Evolutionary conservation across 805 yeast genomes (phyloP), one percentile per base, ranked within the genome.

Genomic region (Lipomyces lipofer): DNA sequence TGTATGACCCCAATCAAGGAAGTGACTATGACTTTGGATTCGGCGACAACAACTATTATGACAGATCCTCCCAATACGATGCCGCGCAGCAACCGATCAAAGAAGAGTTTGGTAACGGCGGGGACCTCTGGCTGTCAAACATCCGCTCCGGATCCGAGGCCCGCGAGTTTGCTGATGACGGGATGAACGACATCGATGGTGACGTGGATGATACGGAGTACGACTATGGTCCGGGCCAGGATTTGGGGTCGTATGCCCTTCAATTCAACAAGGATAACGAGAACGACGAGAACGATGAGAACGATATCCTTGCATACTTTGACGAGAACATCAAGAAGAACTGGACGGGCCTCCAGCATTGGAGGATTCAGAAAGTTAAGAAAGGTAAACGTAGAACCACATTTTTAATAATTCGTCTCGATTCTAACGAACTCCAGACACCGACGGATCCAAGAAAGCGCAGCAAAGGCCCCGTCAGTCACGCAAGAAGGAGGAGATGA

Each of bases 321-420:
- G 96, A 90, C 67, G 83, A 82, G 49, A 77, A 82, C 19, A 75
- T 88, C 70, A 79, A 76, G 53, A 72, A 76, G 29, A 86, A 82
- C 67, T 91, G 97, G 97, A 80, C 95, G 27, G 97, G 97, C 7
- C 86, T 52, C 6, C 92, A 88, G 60, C 95, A 88, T 70, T 92
- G 97, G 97, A 86, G 86, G 69, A 85, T 92, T 9, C 73, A 78
- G 39, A 78, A 81, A 12, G 69, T 85, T 45, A 84, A 81, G 63
- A 60, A 35, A 28, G 25, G 40, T 36, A 17, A 19, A 25, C 22
- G 40, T 13, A 10, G 10, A 25, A 17, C 25, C 21, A 19, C 9
- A 3, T 4, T 36, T 36, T 13, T 2, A 9, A 49, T 50, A 10
- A 29, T 47, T n/a, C 19, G 6, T 36, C 5, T 13, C 19, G 24